Evolutionary conservation across 169 alveolate genomes (phyloP).

Genomic region (Amoebophrya sp.): DNA sequence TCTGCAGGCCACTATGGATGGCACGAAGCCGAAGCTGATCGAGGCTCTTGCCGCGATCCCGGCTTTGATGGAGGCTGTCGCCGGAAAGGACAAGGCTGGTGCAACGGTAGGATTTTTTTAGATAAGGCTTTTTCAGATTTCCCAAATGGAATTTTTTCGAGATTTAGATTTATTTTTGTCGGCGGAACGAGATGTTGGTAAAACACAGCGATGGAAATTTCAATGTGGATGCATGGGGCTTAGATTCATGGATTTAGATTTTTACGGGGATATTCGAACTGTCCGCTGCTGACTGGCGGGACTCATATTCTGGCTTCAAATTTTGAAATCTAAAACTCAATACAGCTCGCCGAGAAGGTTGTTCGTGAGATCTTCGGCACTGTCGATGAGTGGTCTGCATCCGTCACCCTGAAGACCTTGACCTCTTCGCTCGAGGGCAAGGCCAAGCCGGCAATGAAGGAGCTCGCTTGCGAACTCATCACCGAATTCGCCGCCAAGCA

Average conservation of each 20-base stretch:
- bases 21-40: background rate
- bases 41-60: background rate
- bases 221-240: too few species aligned
- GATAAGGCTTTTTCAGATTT: background rate
- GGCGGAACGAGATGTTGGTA: too few species aligned
- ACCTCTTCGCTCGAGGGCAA: background rate
- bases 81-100: background rate
- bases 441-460: slow-evolving; percentile 2
- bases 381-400: background rate
- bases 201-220: too few species aligned
- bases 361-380: background rate
- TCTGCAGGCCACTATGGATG: background rate
- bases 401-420: background rate
- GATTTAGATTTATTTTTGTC: background rate
- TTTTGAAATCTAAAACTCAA: background rate
- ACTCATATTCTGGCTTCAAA: background rate
- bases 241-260: too few species aligned
- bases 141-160: background rate
- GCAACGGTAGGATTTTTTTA: background rate
- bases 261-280: too few species aligned
- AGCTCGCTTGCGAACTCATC: background rate
- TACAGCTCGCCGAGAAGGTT: background rate
- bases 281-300: too few species aligned
- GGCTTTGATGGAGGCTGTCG: background rate
- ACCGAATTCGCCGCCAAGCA: background rate